Conservation (phyloP, 768 basidiomycete genomes). For the Trametes cingulata region DNA sequence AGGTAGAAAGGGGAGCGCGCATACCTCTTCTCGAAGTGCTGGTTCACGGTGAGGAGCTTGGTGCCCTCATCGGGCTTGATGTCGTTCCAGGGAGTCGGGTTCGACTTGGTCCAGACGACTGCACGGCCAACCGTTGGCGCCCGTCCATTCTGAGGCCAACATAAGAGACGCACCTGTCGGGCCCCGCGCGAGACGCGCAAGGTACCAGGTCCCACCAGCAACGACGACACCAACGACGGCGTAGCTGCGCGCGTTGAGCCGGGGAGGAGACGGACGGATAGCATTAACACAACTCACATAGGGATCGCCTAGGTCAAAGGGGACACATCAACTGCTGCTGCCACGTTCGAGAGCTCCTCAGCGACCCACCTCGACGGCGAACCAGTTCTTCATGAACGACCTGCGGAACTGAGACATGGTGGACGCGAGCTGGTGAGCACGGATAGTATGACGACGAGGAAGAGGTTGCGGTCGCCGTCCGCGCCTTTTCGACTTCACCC, state of each 20-base stretch:
- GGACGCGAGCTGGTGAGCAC: neutral
- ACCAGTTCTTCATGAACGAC: conserved; percentile 64
- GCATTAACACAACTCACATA: conserved; percentile 37
- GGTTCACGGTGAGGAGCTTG: conserved; percentile 68
- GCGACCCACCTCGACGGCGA: conserved; percentile 63
- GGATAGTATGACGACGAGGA: conserved; percentile 9
- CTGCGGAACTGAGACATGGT: conserved; percentile 32
- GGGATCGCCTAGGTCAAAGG: conserved; percentile 44
- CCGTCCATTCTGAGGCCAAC: neutral
- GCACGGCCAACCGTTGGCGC: neutral
- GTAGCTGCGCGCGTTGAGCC: conserved; percentile 37
- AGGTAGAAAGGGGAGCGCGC: conserved; percentile 27
- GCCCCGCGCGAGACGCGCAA: conserved; percentile 45
- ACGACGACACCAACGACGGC: conserved; percentile 49
- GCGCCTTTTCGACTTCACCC: conserved; percentile 19
- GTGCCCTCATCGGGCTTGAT: conserved; percentile 74
- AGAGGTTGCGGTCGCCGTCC: neutral
- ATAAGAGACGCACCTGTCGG: conserved; percentile 36
- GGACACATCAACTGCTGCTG: neutral
- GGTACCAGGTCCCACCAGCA: conserved; percentile 45
- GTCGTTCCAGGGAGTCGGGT: conserved; percentile 89
- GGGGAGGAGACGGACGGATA: neutral
- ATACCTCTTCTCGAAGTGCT: conserved; percentile 75
- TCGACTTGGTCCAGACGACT: conserved; percentile 66
- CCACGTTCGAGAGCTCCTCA: conserved; percentile 1